Evolutionary conservation across 1,284 basidiomycete genomes (phyloP).

Genomic region (Boletus mariae): DNA sequence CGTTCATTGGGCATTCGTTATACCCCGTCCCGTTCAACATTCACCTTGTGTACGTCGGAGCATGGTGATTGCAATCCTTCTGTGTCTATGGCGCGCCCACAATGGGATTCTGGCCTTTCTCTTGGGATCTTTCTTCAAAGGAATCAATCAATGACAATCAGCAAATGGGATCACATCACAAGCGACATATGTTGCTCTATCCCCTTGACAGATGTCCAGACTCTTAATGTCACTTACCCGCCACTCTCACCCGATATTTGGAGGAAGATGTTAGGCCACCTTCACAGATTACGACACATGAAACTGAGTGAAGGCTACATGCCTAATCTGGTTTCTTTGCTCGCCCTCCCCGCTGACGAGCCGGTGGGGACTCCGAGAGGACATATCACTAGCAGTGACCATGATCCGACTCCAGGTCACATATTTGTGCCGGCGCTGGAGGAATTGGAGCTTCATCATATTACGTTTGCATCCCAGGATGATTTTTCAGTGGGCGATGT

Average conservation of each 20-base stretch:
- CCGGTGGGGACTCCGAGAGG: not conserved
- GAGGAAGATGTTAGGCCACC: not conserved
- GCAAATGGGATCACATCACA: too few species aligned
- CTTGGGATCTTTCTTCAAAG: not conserved
- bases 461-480: not conserved
- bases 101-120: not conserved
- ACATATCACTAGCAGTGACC: not conserved
- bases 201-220: not conserved
- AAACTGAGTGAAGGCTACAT: not conserved
- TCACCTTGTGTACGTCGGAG: not conserved
- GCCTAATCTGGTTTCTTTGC: not conserved
- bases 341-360: not conserved
- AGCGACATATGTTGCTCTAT: not conserved
- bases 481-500: not conserved
- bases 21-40: not conserved
- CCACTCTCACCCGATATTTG: not conserved
- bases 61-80: not conserved
- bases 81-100: not conserved
- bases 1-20: not conserved
- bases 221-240: not conserved
- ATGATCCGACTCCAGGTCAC: not conserved
- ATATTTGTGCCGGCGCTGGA: not conserved
- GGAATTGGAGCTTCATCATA: not conserved
- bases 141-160: not conserved
- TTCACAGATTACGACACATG: not conserved